Percentiles rank a stretch among this genome's conserved stretches.
Conservation (phyloP, 192 early-diverging fungal genomes). For the Phlyctochytrium arcticum region DNA sequence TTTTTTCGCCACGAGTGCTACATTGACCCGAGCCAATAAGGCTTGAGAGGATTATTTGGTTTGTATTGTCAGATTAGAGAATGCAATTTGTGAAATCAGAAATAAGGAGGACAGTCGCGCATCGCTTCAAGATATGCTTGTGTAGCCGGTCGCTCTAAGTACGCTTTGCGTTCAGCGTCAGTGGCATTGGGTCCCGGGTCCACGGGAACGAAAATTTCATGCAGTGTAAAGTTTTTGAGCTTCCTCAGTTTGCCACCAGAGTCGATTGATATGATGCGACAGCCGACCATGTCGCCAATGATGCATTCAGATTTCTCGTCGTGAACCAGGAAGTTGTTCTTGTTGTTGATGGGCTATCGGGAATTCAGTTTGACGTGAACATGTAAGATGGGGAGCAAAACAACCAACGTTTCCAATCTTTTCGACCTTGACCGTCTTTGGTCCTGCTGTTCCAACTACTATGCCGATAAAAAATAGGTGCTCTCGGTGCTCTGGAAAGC, state of each 20-base stretch:
- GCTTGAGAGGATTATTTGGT: too few relatives aligned
- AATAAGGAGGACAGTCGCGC: too few relatives aligned
- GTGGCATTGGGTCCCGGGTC: constrained; percentile 22
- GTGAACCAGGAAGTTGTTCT: constrained; percentile 87
- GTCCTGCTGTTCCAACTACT: constrained; percentile 82
- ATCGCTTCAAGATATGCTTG: background rate
- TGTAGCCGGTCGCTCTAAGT: constrained; percentile 21
- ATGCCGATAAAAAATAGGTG: constrained; percentile 62
- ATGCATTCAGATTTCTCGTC: constrained; percentile 77
- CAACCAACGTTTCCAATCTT: constrained; percentile 75
- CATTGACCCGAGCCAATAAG: too few relatives aligned
- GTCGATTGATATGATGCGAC: too few relatives aligned
- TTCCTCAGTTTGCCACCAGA: constrained; percentile 82
- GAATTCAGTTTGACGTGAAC: too few relatives aligned
- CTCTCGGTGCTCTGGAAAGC: background rate
- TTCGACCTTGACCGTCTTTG: constrained; percentile 87
- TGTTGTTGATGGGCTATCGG: constrained; percentile 65
- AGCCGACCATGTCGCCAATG: constrained; percentile 86
- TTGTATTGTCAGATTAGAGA: too few relatives aligned
- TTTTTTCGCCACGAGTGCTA: too few relatives aligned
- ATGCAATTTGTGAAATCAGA: too few relatives aligned
- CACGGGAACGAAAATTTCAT: constrained; percentile 63
- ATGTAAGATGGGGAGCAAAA: background rate
- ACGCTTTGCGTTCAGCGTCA: constrained; percentile 35
- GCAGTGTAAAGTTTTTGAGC: constrained; percentile 83